phyloP scores from a whole-genome alignment of 768 basidiomycete species.

The Glaciozyma antarctica region DNA sequence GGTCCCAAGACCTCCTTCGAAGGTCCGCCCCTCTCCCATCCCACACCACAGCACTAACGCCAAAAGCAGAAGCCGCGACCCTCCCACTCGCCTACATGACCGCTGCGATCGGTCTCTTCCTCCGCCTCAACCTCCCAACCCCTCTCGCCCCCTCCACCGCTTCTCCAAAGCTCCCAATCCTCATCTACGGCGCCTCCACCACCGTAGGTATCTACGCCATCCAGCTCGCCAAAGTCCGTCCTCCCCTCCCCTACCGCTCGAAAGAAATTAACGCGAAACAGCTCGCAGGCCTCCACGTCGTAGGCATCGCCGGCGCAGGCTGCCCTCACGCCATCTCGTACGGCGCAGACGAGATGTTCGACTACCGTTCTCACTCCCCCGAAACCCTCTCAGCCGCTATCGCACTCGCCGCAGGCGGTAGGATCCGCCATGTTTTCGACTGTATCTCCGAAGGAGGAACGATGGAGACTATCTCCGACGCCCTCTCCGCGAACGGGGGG shows the following conservation, averaged over 20 bases:
- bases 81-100: conserved; percentile 34
- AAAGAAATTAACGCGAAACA: neutral
- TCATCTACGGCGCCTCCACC: conserved; percentile 28
- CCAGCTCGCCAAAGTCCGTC: conserved; percentile 32
- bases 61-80: conserved; percentile 15
- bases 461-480: conserved; percentile 6
- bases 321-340: conserved; percentile 12
- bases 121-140: conserved; percentile 17
- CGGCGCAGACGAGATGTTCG: conserved; percentile 33
- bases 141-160: conserved; percentile 10
- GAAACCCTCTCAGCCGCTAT: conserved; percentile 20
- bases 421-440: conserved; percentile 20
- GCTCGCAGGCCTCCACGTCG: conserved; percentile 24
- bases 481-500: conserved; percentile 16
- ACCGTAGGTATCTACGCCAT: conserved; percentile 34
- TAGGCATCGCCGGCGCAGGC: conserved; percentile 32
- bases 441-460: conserved; percentile 28
- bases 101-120: conserved; percentile 34
- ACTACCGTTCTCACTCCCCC: conserved; percentile 27
- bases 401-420: neutral
- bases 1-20: conserved; percentile 27
- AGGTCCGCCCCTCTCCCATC: neutral
- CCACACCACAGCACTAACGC: neutral
- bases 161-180: conserved; percentile 3
- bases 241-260: neutral